Conservation (phyloP, 805 yeast genomes). For the Metschnikowia aberdeeniae region DNA sequence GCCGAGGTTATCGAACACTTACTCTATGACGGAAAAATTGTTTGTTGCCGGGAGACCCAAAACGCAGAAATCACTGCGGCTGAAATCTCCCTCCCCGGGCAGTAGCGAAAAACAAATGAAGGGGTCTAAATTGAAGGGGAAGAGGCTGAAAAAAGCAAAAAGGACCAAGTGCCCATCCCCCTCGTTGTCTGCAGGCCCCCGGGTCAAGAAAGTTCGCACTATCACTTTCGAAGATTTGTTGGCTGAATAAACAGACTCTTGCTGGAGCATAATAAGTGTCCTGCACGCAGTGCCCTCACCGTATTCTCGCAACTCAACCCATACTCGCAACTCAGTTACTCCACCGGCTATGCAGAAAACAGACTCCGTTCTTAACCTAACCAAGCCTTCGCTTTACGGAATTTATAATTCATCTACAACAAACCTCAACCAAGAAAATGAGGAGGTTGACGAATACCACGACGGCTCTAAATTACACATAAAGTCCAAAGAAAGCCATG, state of each 20-base stretch:
- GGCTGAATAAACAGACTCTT: neutral
- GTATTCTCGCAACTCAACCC: neutral
- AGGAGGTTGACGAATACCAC: constrained; percentile 19
- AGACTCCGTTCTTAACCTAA: constrained; percentile 43
- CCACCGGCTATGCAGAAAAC: constrained; percentile 16
- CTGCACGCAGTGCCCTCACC: constrained; percentile 3
- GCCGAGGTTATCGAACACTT: neutral
- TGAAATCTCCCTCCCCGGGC: neutral
- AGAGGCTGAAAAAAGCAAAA: neutral
- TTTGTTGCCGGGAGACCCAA: neutral
- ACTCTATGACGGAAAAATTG: neutral
- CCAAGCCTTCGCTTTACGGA: constrained; percentile 49
- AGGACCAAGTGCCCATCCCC: neutral
- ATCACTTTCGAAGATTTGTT: neutral
- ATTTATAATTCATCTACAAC: constrained; percentile 43
- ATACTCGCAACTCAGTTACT: neutral
- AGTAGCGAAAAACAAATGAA: neutral
- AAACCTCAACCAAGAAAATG: constrained; percentile 30
- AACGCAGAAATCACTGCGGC: neutral
- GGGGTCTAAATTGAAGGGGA: neutral
- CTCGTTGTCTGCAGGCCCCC: neutral
- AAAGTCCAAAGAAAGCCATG: constrained; percentile 13
- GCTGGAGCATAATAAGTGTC: neutral
- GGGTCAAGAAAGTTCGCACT: neutral
- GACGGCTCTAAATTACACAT: constrained; percentile 18